Percentiles rank a stretch among this genome's conserved stretches.
These are phyloP conservation scores for Cladophialophora yegresii DNA, from an alignment of 2,329 filamentous ascomycete species.

Conservation along the genomic window DNA sequence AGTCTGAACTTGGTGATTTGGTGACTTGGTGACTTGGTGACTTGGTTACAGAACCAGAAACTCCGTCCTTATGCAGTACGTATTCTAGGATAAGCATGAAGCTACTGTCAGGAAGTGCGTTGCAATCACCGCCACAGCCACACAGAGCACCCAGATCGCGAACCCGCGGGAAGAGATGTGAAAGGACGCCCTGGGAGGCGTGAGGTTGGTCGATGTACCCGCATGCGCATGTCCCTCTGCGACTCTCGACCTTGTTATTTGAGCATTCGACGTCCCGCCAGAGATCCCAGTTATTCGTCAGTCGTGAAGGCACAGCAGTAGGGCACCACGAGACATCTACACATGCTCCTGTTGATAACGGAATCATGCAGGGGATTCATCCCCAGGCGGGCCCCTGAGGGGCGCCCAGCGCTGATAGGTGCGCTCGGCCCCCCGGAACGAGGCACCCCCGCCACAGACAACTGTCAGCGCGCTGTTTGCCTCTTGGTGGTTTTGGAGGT, in stretches of 20 bases:
- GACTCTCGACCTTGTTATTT: neutral
- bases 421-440: neutral
- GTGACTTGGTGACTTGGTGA: no score
- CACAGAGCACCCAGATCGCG: no score
- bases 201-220: no score
- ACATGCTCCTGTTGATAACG: slow-evolving; percentile 20
- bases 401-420: slow-evolving; percentile 1
- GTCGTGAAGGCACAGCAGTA: neutral
- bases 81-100: no score
- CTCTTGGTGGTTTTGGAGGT: neutral
- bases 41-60: no score
- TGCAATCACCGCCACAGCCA: no score
- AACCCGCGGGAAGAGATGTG: no score
- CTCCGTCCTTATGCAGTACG: no score
- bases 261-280: neutral
- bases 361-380: slow-evolving; percentile 14
- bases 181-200: no score
- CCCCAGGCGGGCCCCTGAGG: neutral
- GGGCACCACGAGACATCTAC: neutral
- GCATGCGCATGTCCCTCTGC: neutral
- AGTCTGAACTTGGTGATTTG: no score
- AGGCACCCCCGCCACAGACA: slow-evolving; percentile 1
- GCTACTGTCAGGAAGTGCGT: no score
- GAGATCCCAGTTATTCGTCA: neutral
- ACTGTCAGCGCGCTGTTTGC: slow-evolving; percentile 11